phyloP scores from a whole-genome alignment of 495 filamentous ascomycete genomes.

The Tuber brumale region DNA sequence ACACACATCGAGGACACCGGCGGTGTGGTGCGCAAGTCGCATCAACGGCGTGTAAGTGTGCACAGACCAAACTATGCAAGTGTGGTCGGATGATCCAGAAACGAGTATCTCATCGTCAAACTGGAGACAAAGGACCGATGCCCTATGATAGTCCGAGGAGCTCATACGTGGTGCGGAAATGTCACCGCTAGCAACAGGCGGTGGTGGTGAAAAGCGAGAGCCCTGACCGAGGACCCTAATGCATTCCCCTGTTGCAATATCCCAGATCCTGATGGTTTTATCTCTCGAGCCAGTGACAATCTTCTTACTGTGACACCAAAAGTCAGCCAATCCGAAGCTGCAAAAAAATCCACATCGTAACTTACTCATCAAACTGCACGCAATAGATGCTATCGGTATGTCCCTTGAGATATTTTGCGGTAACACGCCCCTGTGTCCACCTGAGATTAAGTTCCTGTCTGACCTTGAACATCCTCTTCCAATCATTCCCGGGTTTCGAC shows the following conservation, averaged over 20 bases:
- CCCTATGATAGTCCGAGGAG: constrained; percentile 58
- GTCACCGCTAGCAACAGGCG: constrained; percentile 34
- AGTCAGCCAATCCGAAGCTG: constrained; percentile 1
- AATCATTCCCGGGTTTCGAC: constrained; percentile 53
- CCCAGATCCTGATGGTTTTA: constrained; percentile 90
- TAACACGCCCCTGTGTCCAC: constrained; percentile 71
- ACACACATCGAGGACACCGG: constrained; percentile 85
- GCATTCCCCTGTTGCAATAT: constrained; percentile 77
- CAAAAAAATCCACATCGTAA: constrained; percentile 15
- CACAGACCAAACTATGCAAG: constrained; percentile 87
- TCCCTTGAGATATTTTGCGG: constrained; percentile 80
- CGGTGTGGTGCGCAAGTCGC: constrained; percentile 67
- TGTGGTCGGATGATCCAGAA: constrained; percentile 86
- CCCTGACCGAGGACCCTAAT: constrained; percentile 58
- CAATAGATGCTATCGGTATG: constrained; percentile 95
- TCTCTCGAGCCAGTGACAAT: constrained; percentile 96
- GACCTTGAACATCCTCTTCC: constrained; percentile 77
- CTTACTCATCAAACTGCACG: constrained; percentile 92
- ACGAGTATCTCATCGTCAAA: constrained; percentile 89
- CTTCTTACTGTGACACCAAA: constrained; percentile 59
- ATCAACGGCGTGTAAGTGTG: constrained; percentile 67
- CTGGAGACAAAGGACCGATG: constrained; percentile 88
- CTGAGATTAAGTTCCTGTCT: constrained; percentile 65
- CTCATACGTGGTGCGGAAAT: constrained; percentile 30
- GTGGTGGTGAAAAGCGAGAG: constrained; percentile 35